These are phyloP conservation scores for Corniculantispora saksenae DNA, from an alignment of 2,329 filamentous ascomycete species.

Conservation along the genomic window DNA sequence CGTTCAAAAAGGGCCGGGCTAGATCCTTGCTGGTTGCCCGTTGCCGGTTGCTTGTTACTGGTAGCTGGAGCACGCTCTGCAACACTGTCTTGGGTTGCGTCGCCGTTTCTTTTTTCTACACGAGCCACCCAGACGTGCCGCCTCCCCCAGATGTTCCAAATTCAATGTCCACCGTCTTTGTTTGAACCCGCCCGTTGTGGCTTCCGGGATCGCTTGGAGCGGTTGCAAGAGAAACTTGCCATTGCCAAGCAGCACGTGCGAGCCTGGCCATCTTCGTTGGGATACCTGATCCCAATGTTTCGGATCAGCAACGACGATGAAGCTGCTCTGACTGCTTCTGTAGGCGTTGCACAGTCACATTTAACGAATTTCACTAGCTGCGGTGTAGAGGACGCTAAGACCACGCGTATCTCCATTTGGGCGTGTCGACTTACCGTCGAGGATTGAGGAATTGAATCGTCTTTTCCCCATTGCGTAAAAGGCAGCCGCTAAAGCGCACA, in stretches of 20 bases:
- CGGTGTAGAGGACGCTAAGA: neutral
- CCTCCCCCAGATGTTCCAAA: neutral
- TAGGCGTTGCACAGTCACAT: neutral
- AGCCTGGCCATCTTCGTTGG: neutral
- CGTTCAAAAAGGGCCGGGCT: neutral
- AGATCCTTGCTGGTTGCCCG: neutral
- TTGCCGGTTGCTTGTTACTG: neutral
- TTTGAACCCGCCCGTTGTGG: neutral
- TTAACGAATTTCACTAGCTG: neutral
- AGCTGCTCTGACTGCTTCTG: too few species aligned
- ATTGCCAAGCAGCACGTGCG: neutral
- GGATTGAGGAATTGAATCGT: neutral
- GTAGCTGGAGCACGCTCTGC: neutral
- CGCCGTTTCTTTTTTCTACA: neutral
- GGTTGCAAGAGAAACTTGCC: neutral
- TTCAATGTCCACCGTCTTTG: neutral
- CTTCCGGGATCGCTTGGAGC: neutral
- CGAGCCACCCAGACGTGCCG: neutral
- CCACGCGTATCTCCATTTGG: neutral
- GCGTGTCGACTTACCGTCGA: neutral
- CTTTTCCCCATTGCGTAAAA: neutral
- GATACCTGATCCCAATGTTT: neutral
- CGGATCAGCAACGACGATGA: neutral
- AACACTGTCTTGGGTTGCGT: neutral
- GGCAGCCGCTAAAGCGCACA: neutral